A percentile compares a stretch with the other conserved stretches of the same genome.
phyloP scores from a whole-genome alignment of 306 rosid genomes.

The Castanea crenata region DNA sequence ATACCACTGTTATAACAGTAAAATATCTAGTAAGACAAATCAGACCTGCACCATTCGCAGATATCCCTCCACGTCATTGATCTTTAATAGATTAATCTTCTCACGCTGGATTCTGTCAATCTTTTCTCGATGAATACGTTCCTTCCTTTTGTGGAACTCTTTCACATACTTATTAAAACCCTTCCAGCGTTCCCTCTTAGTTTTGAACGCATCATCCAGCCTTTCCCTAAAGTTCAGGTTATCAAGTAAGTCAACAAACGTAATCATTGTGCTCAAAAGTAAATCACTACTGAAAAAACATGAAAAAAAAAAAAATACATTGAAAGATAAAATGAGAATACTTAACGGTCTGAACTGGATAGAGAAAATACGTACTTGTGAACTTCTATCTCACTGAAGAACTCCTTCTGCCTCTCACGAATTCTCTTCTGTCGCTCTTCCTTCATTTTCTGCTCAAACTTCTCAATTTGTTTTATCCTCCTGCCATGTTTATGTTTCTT shows the following conservation, averaged over 20 bases:
- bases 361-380: constrained; percentile 75
- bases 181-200: constrained; percentile 88
- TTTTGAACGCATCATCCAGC: constrained; percentile 86
- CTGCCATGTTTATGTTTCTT: constrained; percentile 98
- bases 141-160: constrained; percentile 96
- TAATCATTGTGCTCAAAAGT: background rate
- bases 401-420: constrained; percentile 98
- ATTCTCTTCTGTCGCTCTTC: constrained; percentile 99
- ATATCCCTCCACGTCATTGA: constrained; percentile 98
- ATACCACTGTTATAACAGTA: constrained; percentile 8
- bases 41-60: constrained; percentile 98
- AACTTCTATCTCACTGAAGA: constrained; percentile 89
- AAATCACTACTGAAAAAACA: background rate
- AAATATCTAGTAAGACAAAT: constrained; percentile 16
- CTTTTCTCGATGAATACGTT: constrained; percentile 96
- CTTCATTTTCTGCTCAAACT: constrained; percentile 94
- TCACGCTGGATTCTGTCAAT: constrained; percentile 98
- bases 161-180: constrained; percentile 88
- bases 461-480: constrained; percentile 90
- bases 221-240: constrained; percentile 71
- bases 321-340: constrained; percentile 4
- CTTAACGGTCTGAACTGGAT: background rate
- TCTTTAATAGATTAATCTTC: constrained; percentile 93
- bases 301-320: constrained; percentile 7
- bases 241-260: constrained; percentile 17